Base-by-base conservation (phyloP, 768 basidiomycete genomes). In the Suillus decipiens region DNA sequence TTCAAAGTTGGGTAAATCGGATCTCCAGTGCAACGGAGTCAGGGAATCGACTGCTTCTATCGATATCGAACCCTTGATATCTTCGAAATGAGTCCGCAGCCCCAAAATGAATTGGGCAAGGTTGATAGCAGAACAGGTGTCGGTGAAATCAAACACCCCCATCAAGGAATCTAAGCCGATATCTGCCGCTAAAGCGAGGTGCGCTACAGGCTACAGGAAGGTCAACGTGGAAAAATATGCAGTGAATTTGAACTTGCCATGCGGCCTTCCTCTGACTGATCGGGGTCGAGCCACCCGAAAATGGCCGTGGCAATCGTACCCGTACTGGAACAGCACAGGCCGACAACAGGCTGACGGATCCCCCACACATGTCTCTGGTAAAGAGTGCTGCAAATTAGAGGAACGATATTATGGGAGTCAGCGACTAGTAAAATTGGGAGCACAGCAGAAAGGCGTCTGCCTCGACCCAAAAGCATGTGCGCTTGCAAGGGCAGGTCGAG, bases 401-500 rank as follows among this genome's bases (percentile, higher is more conserved):
- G 28, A 28, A 28, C 28, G 28, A 28, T 28, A 28, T 28, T 28
- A 28, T 28, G 28, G 31, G 28, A 28, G 28, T 28, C 62, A 7
- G 56, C 58, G 22, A 63, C 45, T 10, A 59, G 41, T 37, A 63
- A 28, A 24, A 63, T 37, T 17, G 62, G 62, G 8, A 63, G 41
- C 10, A 28, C 59, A 7, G 48, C 63, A 2, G 10, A 53, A 53
- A 37, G 1, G 6, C 50, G 34, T 41, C 11, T 22, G 22, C 63
- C 59, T 22, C 12, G 34, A 28, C 50, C 59, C 12, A 17, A 10
- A 6, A 60, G 22, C 15, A 63, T 33, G 36, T 60, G 59, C 11
- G 63, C 63, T 14, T 60, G 48, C 10, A 60, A 60, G 5, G 63
- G 63, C 10, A 63, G 37, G 10, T 60, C 58, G 39, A 34, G 60